Evolutionary conservation across 768 basidiomycete genomes (phyloP).

Genomic region (Dioszegia hungarica): DNA sequence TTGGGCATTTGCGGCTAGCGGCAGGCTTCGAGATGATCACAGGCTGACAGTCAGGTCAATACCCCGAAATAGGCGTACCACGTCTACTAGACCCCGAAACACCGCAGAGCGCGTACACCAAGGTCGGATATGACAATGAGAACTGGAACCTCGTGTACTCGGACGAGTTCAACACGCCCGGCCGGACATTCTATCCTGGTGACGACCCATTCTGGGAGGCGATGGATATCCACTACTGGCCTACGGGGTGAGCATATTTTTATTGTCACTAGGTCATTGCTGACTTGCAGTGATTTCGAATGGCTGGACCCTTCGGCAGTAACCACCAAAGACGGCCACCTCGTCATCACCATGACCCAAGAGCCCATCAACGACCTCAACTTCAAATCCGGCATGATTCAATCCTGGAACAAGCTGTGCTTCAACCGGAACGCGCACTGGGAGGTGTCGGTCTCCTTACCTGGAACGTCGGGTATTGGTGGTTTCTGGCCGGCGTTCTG

Average conservation of each 20-base stretch:
- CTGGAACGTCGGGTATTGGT: constrained; percentile 35
- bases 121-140: constrained; percentile 56
- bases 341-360: constrained; percentile 67
- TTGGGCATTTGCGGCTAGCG: constrained; percentile 61
- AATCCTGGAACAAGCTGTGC: constrained; percentile 76
- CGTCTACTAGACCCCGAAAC: constrained; percentile 74
- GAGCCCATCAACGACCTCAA: constrained; percentile 66
- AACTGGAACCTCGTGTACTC: constrained; percentile 71
- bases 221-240: constrained; percentile 51
- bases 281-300: constrained; percentile 53
- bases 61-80: constrained; percentile 52
- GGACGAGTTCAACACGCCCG: constrained; percentile 78
- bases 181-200: constrained; percentile 70
- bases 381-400: constrained; percentile 54
- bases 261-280: not conserved
- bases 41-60: constrained; percentile 55
- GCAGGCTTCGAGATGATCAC: too few relatives aligned
- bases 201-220: constrained; percentile 69
- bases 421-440: constrained; percentile 77
- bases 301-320: constrained; percentile 78
- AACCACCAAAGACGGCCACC: constrained; percentile 66
- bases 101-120: constrained; percentile 53
- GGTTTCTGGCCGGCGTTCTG: constrained; percentile 57
- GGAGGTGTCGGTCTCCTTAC: constrained; percentile 56
- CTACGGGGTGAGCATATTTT: constrained; percentile 28